Evolutionary conservation across 2,329 filamentous ascomycete genomes (phyloP).

Genomic region (Aspergillus fumigatiaffinis): DNA sequence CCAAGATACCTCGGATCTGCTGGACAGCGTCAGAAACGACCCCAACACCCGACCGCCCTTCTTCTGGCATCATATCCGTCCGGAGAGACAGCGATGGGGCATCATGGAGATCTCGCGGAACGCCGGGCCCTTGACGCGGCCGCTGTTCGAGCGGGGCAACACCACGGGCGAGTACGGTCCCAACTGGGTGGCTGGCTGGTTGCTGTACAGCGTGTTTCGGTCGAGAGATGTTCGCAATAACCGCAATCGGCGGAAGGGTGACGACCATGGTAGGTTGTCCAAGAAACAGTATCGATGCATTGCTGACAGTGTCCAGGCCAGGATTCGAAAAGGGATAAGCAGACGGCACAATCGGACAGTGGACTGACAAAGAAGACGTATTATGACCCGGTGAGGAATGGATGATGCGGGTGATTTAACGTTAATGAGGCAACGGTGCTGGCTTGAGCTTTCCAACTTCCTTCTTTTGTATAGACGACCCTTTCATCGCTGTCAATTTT

Average conservation of each 20-base stretch:
- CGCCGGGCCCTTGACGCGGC: slow-evolving; percentile 35
- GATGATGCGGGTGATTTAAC: slow-evolving; percentile 3
- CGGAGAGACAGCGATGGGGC: slow-evolving; percentile 40
- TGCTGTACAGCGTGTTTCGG: slow-evolving; percentile 47
- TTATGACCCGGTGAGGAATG: slow-evolving; percentile 42
- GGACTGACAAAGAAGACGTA: slow-evolving; percentile 31
- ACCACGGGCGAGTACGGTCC: slow-evolving; percentile 43
- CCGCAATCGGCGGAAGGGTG: slow-evolving; percentile 40
- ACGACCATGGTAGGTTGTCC: slow-evolving; percentile 16
- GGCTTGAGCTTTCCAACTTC: not conserved
- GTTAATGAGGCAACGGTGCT: not conserved
- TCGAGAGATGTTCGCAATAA: slow-evolving; percentile 45
- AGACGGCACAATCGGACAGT: slow-evolving; percentile 16
- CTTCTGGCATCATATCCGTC: slow-evolving; percentile 46
- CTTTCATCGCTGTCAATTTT: not conserved
- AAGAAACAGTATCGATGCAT: not conserved
- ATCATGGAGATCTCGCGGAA: slow-evolving; percentile 42
- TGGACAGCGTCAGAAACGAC: slow-evolving; percentile 38
- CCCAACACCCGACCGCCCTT: slow-evolving; percentile 38
- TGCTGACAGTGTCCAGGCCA: slow-evolving; percentile 12
- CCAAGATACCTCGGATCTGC: slow-evolving; percentile 36
- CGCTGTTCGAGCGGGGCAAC: slow-evolving; percentile 38
- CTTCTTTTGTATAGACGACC: not conserved
- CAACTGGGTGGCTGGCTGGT: slow-evolving; percentile 46
- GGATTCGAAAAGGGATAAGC: slow-evolving; percentile 18